Base-by-base conservation (phyloP, 1,284 basidiomycete species). In the Phlebopus sp. region DNA sequence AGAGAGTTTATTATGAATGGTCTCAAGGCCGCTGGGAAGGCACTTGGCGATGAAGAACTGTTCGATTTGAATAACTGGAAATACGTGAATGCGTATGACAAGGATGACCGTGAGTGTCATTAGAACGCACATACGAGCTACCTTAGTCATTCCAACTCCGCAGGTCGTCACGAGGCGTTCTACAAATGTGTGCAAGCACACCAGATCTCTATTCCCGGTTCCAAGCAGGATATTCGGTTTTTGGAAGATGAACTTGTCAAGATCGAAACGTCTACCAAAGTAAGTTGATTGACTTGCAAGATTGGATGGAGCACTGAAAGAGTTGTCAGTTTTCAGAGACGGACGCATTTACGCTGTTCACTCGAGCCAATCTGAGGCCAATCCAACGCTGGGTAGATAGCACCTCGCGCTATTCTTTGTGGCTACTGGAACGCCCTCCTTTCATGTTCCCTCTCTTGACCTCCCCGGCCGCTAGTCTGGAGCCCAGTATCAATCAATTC, bases 1-100 rank as follows among this genome's bases (percentile, higher is more conserved):
- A 74, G 72, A 53, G 72, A 75, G 14, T 99, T 98, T 65, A 93
- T 97, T 55, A 84, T 97, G 77, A 95, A 99, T 61, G 95, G 92
- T 0, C 75, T 98, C 53, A 79, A 76, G 49, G 74, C 67, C 6
- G 82, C 84, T 1, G 85, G 86, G 7, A 69, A 73, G 15, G 70
- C 73, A 5, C 71, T 90, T 3, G 86, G 86, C 7, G 66, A 86
- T 53, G 78, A 84, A 49, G 60, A 59, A 6, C 52, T 88, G 44
- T 84, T 94, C 55, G 74, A 79, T 30, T 71, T 78, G 53, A 64
- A 70, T 42, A 85, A 90, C 44, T 96, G 92, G 83, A 87, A 90
- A 56, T 97, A 98, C 67, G 77, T 86, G 42, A 82, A 86, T 42
- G 73, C 73, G 38, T 98, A 95, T 68, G 88, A 96, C 57, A 72